Percentiles rank a stretch among this genome's conserved stretches.
Evolutionary conservation across 2,329 filamentous ascomycete species (phyloP).

Genomic region (Huntiella omanensis): DNA sequence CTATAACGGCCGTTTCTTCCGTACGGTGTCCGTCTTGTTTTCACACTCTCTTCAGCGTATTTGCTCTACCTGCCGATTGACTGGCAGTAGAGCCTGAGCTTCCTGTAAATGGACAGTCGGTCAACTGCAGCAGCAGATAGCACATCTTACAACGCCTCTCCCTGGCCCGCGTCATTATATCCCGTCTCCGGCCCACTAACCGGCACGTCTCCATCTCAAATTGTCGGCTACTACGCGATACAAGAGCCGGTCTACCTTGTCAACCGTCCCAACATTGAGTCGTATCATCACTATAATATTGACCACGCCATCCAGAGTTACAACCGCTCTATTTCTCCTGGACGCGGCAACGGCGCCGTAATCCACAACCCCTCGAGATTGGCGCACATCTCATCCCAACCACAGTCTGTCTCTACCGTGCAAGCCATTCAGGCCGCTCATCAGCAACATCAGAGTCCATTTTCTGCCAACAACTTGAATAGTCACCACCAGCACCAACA

Average conservation of each 20-base stretch:
- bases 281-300: slow-evolving; percentile 22
- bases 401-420: too few relatives aligned
- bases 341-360: slow-evolving; percentile 36
- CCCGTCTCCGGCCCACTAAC: slow-evolving; percentile 4
- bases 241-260: slow-evolving; percentile 19
- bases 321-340: slow-evolving; percentile 43
- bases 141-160: slow-evolving; percentile 22
- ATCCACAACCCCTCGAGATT: slow-evolving; percentile 26
- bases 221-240: not conserved
- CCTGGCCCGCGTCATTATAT: slow-evolving; percentile 17
- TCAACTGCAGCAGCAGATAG: slow-evolving; percentile 30
- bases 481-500: not conserved
- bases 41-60: not conserved
- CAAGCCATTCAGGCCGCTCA: not conserved
- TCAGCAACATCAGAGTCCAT: not conserved
- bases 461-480: not conserved
- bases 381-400: too few relatives aligned
- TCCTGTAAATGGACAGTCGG: slow-evolving; percentile 30
- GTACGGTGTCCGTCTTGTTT: not conserved
- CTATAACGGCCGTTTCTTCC: not conserved
- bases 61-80: slow-evolving; percentile 9
- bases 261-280: slow-evolving; percentile 29
- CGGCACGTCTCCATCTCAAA: slow-evolving; percentile 2
- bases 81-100: slow-evolving; percentile 15
- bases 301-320: slow-evolving; percentile 33